Evolutionary conservation across 1,284 basidiomycete genomes (phyloP).

Genomic region (Moesziomyces aphidis): DNA sequence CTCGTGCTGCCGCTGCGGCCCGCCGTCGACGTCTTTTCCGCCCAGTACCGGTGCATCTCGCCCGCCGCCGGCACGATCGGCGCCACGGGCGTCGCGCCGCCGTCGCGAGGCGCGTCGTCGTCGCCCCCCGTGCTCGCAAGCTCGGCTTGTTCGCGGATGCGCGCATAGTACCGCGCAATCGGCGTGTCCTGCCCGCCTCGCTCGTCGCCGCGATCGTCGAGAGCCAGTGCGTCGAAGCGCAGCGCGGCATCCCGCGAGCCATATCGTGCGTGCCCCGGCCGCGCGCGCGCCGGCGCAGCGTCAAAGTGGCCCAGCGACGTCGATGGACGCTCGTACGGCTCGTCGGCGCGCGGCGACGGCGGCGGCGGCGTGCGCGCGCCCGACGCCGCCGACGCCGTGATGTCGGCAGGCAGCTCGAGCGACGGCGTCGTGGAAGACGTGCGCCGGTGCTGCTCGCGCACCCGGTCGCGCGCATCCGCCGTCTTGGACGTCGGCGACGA

Average conservation of each 20-base stretch:
- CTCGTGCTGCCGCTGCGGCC: constrained; percentile 6
- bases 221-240: constrained; percentile 15
- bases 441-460: neutral
- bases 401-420: constrained; percentile 11
- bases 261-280: neutral
- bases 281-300: neutral
- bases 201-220: constrained; percentile 8
- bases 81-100: constrained; percentile 10
- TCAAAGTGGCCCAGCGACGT: constrained; percentile 42
- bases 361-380: neutral
- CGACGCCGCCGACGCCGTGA: neutral
- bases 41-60: constrained; percentile 7
- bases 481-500: constrained; percentile 4
- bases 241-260: constrained; percentile 10
- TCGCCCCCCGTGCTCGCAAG: neutral
- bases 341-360: neutral
- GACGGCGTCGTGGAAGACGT: constrained; percentile 8
- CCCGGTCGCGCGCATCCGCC: neutral
- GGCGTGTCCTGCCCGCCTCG: constrained; percentile 10
- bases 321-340: constrained; percentile 29
- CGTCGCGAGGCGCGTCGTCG: neutral
- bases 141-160: constrained; percentile 12
- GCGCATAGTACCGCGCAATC: constrained; percentile 35
- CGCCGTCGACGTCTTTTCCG: constrained; percentile 1
- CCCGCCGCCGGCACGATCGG: neutral